Conservation (phyloP, 164 flowering plant genomes). For the Stephania cephalantha region DNA sequence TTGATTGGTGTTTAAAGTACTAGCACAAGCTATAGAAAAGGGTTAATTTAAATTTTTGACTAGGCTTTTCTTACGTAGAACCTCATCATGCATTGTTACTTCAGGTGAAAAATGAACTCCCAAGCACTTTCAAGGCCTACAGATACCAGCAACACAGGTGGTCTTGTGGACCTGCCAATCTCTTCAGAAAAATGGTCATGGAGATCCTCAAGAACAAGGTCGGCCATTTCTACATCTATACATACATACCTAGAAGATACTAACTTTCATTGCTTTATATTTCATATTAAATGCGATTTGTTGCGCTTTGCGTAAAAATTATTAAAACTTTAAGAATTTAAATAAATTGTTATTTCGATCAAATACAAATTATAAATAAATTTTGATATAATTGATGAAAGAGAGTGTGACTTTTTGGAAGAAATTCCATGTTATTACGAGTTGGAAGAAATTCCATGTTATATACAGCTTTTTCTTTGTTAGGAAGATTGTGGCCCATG, state of each 20-base stretch:
- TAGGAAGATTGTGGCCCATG: slow-evolving; percentile 83
- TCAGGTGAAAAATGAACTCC: slow-evolving; percentile 89
- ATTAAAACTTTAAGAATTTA: too few relatives aligned
- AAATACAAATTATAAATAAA: too few relatives aligned
- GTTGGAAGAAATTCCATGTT: slow-evolving; percentile 92
- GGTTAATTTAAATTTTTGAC: neutral
- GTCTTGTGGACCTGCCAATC: slow-evolving; percentile 99
- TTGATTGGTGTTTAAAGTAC: too few relatives aligned
- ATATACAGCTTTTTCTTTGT: slow-evolving; percentile 98
- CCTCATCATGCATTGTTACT: neutral
- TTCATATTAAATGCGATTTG: too few relatives aligned
- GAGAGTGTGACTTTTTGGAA: slow-evolving; percentile 94
- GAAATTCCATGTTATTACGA: slow-evolving; percentile 81
- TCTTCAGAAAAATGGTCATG: slow-evolving; percentile 89
- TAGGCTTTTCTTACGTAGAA: neutral
- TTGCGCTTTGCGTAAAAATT: too few relatives aligned
- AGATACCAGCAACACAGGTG: slow-evolving; percentile 95
- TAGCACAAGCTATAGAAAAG: neutral
- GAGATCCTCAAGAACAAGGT: slow-evolving; percentile 81
- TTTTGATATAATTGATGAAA: slow-evolving; percentile 35
- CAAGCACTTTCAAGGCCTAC: slow-evolving; percentile 94
- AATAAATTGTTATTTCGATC: too few relatives aligned
- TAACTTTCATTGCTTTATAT: too few relatives aligned
- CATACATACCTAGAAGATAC: too few relatives aligned
- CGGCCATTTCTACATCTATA: neutral